phyloP scores from a whole-genome alignment of 1,139 yeast genomes.

The Meyerozyma elateridarum region DNA sequence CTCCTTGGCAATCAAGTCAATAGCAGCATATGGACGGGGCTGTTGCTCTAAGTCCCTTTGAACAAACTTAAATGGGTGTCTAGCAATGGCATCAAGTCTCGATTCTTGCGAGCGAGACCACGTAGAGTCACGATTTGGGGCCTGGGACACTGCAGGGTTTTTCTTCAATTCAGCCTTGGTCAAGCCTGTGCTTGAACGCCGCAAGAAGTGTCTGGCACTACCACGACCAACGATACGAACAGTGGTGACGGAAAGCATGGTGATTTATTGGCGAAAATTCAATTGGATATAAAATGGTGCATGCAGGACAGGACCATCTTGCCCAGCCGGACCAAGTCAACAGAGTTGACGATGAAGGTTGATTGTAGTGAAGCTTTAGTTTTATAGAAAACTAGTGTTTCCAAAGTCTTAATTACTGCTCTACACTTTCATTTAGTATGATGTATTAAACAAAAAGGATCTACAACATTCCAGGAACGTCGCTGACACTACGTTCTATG shows the following conservation, averaged over 20 bases:
- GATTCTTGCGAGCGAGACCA: constrained; percentile 73
- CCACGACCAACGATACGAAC: neutral
- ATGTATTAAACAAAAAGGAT: constrained; percentile 3
- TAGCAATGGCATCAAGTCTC: constrained; percentile 52
- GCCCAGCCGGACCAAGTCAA: too few relatives aligned
- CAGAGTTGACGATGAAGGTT: too few relatives aligned
- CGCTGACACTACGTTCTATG: too few relatives aligned
- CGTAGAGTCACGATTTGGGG: constrained; percentile 66
- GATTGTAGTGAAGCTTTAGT: too few relatives aligned
- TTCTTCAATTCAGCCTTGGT: constrained; percentile 32
- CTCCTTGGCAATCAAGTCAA: constrained; percentile 71
- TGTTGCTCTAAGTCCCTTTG: constrained; percentile 65
- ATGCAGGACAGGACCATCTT: neutral
- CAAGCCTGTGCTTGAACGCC: constrained; percentile 32
- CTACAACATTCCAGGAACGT: too few relatives aligned
- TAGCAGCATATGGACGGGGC: constrained; percentile 82
- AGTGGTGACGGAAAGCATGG: neutral
- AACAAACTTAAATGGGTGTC: constrained; percentile 60
- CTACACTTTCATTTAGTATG: constrained; percentile 1
- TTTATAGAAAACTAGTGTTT: too few relatives aligned
- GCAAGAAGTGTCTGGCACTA: constrained; percentile 1
- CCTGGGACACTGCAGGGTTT: constrained; percentile 47
- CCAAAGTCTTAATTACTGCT: too few relatives aligned
- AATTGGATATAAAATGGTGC: constrained; percentile 1
- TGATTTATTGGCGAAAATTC: constrained; percentile 2